Conservation (phyloP, 495 filamentous ascomycete species). For the Bryoglossum gracile region DNA sequence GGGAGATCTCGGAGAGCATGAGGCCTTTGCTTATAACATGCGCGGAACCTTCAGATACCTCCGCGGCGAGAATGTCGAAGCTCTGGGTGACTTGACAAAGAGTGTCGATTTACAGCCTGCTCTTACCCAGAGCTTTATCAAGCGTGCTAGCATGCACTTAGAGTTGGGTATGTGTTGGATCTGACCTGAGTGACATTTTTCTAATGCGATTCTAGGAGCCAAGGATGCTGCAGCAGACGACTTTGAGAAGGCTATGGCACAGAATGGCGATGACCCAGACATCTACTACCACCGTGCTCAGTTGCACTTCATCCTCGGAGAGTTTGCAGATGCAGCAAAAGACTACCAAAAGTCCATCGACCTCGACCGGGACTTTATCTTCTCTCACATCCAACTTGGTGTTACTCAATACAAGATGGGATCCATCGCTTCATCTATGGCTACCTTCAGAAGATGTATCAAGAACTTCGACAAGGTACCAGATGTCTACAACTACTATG, state of each 20-base stretch:
- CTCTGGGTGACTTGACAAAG: slow-evolving; percentile 77
- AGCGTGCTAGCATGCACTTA: slow-evolving; percentile 95
- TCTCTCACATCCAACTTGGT: slow-evolving; percentile 98
- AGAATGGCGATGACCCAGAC: slow-evolving; percentile 87
- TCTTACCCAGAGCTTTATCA: slow-evolving; percentile 95
- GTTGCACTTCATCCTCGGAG: slow-evolving; percentile 93
- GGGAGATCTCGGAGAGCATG: slow-evolving; percentile 66
- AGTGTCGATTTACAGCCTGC: slow-evolving; percentile 82
- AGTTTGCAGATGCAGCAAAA: slow-evolving; percentile 88
- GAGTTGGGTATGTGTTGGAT: slow-evolving; percentile 65
- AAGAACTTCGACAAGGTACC: slow-evolving; percentile 97
- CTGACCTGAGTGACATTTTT: neutral
- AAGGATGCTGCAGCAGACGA: slow-evolving; percentile 81
- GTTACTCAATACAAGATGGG: slow-evolving; percentile 99
- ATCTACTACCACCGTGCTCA: slow-evolving; percentile 99
- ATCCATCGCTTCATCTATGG: slow-evolving; percentile 94
- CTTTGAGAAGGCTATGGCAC: slow-evolving; percentile 75
- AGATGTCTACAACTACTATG: slow-evolving; percentile 99
- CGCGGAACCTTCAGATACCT: slow-evolving; percentile 93
- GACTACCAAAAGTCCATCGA: slow-evolving; percentile 99
- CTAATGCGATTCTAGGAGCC: slow-evolving; percentile 51
- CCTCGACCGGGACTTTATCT: slow-evolving; percentile 91
- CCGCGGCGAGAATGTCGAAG: slow-evolving; percentile 74
- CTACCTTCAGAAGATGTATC: slow-evolving; percentile 92
- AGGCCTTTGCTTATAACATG: slow-evolving; percentile 91